Base-by-base conservation (phyloP, 805 yeast genomes). In the Spathaspora gorwiae region DNA sequence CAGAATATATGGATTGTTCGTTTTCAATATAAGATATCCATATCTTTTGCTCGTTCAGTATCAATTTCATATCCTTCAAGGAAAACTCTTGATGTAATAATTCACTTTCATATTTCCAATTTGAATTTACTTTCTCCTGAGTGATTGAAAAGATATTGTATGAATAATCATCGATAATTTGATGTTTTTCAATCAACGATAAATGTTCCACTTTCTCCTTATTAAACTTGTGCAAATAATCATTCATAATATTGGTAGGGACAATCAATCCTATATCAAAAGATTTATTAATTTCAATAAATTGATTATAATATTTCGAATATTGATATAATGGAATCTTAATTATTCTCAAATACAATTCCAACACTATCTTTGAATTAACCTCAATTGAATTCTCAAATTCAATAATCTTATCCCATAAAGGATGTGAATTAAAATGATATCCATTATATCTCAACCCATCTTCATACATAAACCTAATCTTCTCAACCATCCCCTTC, bases 281-380 rank as follows among this genome's bases (percentile, higher is more conserved):
- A 29, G 62, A 56, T 41, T 69, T 65, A 48, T 59, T 56, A 48
- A 70, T 50, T 50, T 69, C 68, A 48, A 67, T 54, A 56, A 80
- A 63, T 56, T 72, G 58, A 67, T 70, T 81, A 55, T 79, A 86
- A 60, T 84, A 92, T 51, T 78, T 80, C 0, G 97, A 84, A 60
- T 89, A 90, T 55, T 90, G 95, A 62, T 92, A 92, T 38, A 92
- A 64, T 0, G 98, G 98, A 2, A 87, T 68, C 35, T 59, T 57
- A 35, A 80, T 61, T 39, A 82, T 63, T 47, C 67, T 65, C 27
- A 73, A 54, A 46, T 83, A 73, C 1, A 80, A 54, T 3, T 62
- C 60, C n/a, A 64, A 49, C 4, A 75, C 60, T 33, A 68, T 73
- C 26, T 54, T 52, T 30, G 76, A 66, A 6, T 48, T 46, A 5